These are phyloP conservation scores for Dactylellina leptospora DNA, from an alignment of 2,329 filamentous ascomycete species.

Conservation along the genomic window DNA sequence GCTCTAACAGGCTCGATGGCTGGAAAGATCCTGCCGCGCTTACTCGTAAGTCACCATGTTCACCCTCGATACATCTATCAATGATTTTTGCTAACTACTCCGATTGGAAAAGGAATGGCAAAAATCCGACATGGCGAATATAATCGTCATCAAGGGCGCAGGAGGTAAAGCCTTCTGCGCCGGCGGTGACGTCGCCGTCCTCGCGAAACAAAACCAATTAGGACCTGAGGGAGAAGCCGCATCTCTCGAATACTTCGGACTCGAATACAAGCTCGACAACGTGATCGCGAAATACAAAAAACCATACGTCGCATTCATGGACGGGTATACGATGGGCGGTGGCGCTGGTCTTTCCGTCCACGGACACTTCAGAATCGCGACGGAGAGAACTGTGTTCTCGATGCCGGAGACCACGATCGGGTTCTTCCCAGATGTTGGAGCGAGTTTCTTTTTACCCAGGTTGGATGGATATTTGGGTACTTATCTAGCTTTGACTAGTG, in stretches of 20 bases:
- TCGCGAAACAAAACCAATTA: slow-evolving; percentile 76
- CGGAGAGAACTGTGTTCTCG: slow-evolving; percentile 92
- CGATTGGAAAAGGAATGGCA: slow-evolving; percentile 74
- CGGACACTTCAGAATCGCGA: slow-evolving; percentile 94
- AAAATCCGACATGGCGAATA: slow-evolving; percentile 91
- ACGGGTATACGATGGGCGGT: slow-evolving; percentile 98
- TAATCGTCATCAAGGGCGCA: slow-evolving; percentile 89
- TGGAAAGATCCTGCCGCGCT: slow-evolving; percentile 86
- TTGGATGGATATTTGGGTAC: slow-evolving; percentile 87
- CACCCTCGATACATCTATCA: not conserved
- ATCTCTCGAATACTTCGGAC: slow-evolving; percentile 85
- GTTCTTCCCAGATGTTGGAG: slow-evolving; percentile 98
- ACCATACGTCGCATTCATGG: slow-evolving; percentile 94
- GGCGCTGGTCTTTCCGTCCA: slow-evolving; percentile 94
- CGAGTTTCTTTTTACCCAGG: slow-evolving; percentile 91
- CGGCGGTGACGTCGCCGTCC: slow-evolving; percentile 84
- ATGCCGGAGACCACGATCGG: slow-evolving; percentile 99
- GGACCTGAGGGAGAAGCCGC: slow-evolving; percentile 75
- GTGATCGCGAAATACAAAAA: slow-evolving; percentile 92
- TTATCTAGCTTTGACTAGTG: slow-evolving; percentile 91
- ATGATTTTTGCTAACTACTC: not conserved
- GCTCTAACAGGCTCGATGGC: slow-evolving; percentile 94
- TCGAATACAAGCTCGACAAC: slow-evolving; percentile 97
- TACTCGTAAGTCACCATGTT: slow-evolving; percentile 61
- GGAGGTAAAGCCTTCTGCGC: slow-evolving; percentile 89